A percentile compares a stretch with the other conserved stretches of the same genome.
Evolutionary conservation across 2,329 filamentous ascomycete genomes (phyloP).

Genomic region (Aspergillus uvarum): DNA sequence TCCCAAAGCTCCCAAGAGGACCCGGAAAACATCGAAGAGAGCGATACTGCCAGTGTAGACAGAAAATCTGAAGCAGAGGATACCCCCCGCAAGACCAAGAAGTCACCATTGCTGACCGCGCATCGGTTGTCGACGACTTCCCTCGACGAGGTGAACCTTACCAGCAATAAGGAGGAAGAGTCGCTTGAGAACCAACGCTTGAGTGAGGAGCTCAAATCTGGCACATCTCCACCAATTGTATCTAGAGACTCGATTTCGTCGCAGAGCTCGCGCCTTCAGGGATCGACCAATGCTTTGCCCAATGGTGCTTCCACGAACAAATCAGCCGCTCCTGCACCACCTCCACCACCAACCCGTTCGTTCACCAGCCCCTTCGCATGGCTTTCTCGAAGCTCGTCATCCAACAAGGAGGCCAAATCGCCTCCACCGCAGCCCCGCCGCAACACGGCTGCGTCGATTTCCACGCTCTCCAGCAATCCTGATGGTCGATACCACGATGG

Average conservation of each 20-base stretch:
- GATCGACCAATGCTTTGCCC: conserved; percentile 69
- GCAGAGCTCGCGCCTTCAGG: conserved; percentile 44
- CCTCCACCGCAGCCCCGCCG: conserved; percentile 56
- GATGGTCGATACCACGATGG: conserved; percentile 74
- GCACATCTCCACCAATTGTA: conserved; percentile 32
- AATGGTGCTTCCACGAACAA: conserved; percentile 53
- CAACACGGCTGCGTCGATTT: conserved; percentile 77
- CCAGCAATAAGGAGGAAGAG: conserved; percentile 56
- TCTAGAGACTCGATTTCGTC: conserved; percentile 34
- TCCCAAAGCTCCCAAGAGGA: conserved; percentile 29
- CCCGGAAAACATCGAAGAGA: conserved; percentile 20
- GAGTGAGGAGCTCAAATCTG: conserved; percentile 26
- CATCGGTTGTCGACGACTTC: conserved; percentile 58
- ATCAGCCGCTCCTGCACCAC: conserved; percentile 40
- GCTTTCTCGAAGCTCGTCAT: conserved; percentile 67
- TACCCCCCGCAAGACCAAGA: conserved; percentile 41
- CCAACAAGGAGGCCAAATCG: conserved; percentile 57
- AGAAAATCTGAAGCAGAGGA: conserved; percentile 32
- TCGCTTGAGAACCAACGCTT: conserved; percentile 28
- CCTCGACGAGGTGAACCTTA: conserved; percentile 66
- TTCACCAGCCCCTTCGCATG: conserved; percentile 85
- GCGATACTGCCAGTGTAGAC: conserved; percentile 26
- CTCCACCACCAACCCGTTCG: conserved; percentile 58
- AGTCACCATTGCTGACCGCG: conserved; percentile 54
- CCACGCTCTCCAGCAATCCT: conserved; percentile 75